Conservation (phyloP, 2,329 filamentous ascomycete species). For the Scorias spongiosa region DNA sequence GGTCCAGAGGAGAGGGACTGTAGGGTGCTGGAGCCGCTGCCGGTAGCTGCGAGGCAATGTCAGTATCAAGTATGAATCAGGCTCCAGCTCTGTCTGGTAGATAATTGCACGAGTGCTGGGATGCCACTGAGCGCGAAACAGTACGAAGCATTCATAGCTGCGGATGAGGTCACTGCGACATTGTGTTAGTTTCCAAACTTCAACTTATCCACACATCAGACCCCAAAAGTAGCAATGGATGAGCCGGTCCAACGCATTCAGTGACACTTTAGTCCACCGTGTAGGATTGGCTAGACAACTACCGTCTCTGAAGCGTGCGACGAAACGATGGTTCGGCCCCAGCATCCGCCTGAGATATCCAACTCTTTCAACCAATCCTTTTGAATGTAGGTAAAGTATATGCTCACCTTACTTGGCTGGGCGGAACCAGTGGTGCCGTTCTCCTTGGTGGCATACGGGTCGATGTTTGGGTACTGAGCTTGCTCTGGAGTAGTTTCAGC, state of each 20-base stretch:
- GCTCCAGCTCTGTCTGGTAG: neutral
- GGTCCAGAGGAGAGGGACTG: conserved; percentile 37
- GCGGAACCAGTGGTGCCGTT: conserved; percentile 4
- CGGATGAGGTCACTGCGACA: conserved; percentile 17
- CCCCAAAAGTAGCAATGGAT: too few species aligned
- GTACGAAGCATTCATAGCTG: neutral
- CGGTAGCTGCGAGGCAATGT: conserved; percentile 31
- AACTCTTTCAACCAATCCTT: conserved; percentile 23
- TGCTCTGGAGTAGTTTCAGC: conserved; percentile 9
- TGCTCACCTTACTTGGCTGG: conserved; percentile 2
- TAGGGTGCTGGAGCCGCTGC: conserved; percentile 34
- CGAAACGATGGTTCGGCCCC: conserved; percentile 2
- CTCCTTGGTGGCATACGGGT: conserved; percentile 11
- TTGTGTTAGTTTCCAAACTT: neutral
- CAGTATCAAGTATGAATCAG: conserved; percentile 26
- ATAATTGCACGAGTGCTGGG: neutral
- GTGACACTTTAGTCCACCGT: too few species aligned
- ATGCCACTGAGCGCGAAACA: neutral
- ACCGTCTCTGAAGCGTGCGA: neutral
- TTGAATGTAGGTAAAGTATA: conserved; percentile 4
- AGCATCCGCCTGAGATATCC: conserved; percentile 29
- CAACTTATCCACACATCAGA: too few species aligned
- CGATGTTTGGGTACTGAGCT: conserved; percentile 19
- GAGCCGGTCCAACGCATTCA: too few species aligned
- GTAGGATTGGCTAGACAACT: neutral